Evolutionary conservation across 371 early-diverging fungal species (phyloP), one percentile per base, ranked within the genome.

Genomic region (Mucor saturninus): DNA sequence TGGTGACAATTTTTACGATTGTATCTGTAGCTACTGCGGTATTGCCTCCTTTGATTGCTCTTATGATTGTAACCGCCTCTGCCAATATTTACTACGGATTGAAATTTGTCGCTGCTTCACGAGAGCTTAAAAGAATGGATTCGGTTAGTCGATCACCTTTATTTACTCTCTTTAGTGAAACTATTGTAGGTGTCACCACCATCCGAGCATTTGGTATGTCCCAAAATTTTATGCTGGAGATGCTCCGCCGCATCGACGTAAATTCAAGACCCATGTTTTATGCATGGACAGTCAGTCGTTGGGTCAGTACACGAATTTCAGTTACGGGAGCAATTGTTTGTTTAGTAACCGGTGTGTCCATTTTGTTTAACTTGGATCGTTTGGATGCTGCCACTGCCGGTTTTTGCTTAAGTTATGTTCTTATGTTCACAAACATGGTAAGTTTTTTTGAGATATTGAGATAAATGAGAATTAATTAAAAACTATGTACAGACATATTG

Each of bases 241-340:
- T 84, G 10, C 62, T 85, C 56, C 62, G 63, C 11, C 63, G 71
- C 21, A 64, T 89, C 10, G 89, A 91, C 67, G 65, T 61, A 52
- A 81, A 92, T 73, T 81, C 88, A 62, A 71, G 90, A 6, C 84
- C 92, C 5, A 90, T 79, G 66, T 91, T 86, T 55, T 83, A 79
- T 56, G 45, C 85, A 38, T 93, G 93, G 89, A 84, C 83, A 28
- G 84, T 87, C 55, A 93, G 92, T 77, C 83, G 93, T 35, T 95
- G 95, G 96, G 80, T 93, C 31, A 81, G 82, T 61, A 69, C 89
- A 26, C 89, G 95, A 2, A 83, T 87, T 15, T 89, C 91, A n/a
- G 30, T 87, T 8, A 76, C 85, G 38, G 86, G 89, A 21, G 84
- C 90, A 0, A 9, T 80, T 4, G 84, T 95, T 30, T 79, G 86